Base-by-base conservation (phyloP, 805 yeast genomes). In the Starmerella ratchasimensis region DNA sequence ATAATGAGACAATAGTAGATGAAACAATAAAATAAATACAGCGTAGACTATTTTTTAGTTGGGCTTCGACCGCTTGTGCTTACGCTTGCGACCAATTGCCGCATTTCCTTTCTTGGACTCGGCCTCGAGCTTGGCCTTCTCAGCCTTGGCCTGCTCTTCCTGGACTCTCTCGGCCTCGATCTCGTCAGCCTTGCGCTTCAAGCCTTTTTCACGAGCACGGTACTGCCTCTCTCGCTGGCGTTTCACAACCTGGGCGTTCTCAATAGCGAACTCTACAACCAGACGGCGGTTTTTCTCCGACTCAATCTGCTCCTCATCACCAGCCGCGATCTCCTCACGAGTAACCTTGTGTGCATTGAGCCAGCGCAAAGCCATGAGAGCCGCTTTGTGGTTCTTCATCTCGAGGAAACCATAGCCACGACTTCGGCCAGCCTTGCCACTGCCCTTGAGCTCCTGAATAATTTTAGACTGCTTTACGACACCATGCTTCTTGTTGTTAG, bases 331-430 rank as follows among this genome's bases (percentile, higher is more conserved):
- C 58, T 86, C 96, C 8, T 68, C 72, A 24, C 58, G 59, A 0
- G 81, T 62, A 5, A 90, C 94, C 53, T 72, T 77, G 55, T 88
- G 95, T 6, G 94, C 94, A 58, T 90, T 90, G 57, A 90, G 68
- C 94, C 95, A 90, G 65, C 98, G 74, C 39, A 90, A 70, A 2
- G 93, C 96, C 96, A 84, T 86, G 48, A 90, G 68, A 1, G 98
- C 97, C 45, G 77, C 58, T 59, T 79, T 80, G 59, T 90, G 98
- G 59, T 86, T 94, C 60, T 84, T 75, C 59, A 69, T 84, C 61
- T 90, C 97, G 31, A 90, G 60, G 67, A 90, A 88, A 46, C 98
- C 98, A 53, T 88, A 90, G 43, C 98, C 98, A 65, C 96, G 77
- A 54, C 90, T 76, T 59, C 98, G 71, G 39, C 98, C 98, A 21